Evolutionary conservation across 2,329 filamentous ascomycete genomes (phyloP).

Genomic region (Clarireedia homoeocarpa): DNA sequence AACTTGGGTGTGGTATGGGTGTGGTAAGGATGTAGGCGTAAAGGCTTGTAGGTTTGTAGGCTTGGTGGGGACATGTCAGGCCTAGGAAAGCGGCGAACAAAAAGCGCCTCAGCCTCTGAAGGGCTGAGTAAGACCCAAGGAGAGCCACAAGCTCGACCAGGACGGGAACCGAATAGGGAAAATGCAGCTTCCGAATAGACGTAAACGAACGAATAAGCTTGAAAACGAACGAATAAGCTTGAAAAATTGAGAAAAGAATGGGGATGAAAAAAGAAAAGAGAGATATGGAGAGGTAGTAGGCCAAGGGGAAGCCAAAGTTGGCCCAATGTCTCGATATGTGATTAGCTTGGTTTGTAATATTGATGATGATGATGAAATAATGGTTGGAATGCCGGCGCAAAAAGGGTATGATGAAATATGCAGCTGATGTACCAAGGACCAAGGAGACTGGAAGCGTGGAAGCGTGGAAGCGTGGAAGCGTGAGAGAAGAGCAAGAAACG

Average conservation of each 20-base stretch:
- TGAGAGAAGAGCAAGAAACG: background rate
- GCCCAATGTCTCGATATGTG: background rate
- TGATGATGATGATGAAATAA: background rate
- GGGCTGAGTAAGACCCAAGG: conserved; percentile 6
- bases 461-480: background rate
- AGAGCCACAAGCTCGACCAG: background rate
- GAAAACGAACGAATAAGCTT: background rate
- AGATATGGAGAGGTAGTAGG: background rate
- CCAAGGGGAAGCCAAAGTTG: background rate
- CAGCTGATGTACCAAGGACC: background rate
- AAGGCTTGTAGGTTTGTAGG: background rate
- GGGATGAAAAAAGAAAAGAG: background rate
- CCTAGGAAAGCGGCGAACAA: background rate
- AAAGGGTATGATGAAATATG: background rate
- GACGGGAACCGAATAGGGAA: background rate
- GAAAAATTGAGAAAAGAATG: background rate
- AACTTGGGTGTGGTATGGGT: background rate
- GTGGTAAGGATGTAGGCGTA: background rate
- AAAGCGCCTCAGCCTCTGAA: conserved; percentile 8
- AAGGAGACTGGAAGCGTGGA: background rate
- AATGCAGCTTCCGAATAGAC: conserved; percentile 1
- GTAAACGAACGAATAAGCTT: background rate
- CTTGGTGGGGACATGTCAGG: background rate
- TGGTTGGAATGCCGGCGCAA: conserved; percentile 3
- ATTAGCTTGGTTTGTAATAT: conserved; percentile 1